Conservation (phyloP, 345 rosid genomes). For the Brassica carinata region DNA sequence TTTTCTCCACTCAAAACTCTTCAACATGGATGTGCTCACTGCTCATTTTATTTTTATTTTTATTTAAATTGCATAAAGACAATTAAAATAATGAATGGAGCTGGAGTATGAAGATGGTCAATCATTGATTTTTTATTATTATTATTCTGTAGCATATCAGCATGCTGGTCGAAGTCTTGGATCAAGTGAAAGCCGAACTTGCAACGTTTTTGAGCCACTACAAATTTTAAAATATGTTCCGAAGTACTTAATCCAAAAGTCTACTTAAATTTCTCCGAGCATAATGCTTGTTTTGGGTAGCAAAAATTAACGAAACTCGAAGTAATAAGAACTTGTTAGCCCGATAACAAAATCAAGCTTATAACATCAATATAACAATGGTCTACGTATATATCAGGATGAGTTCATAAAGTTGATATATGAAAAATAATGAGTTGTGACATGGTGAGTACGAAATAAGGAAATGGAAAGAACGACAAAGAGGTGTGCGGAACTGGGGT, state of each 20-base stretch:
- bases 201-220: background rate
- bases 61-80: background rate
- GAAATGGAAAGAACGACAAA: slow-evolving; percentile 37
- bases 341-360: background rate
- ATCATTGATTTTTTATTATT: background rate
- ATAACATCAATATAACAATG: background rate
- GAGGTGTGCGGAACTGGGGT: slow-evolving; percentile 42
- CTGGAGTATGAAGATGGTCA: background rate
- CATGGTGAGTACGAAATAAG: slow-evolving; percentile 32
- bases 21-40: slow-evolving; percentile 17
- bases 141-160: background rate
- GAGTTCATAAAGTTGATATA: background rate
- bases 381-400: no score
- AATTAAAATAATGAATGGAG: background rate
- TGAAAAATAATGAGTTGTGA: background rate
- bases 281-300: background rate
- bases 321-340: slow-evolving; percentile 3
- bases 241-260: background rate
- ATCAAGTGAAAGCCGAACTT: background rate
- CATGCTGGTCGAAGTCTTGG: background rate
- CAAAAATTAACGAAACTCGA: background rate
- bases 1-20: slow-evolving; percentile 41
- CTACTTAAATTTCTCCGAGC: background rate
- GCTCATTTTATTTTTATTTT: background rate
- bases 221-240: background rate